These are phyloP conservation scores for Microdochium nivale DNA, from an alignment of 2,329 filamentous ascomycete genomes.

Conservation along the genomic window DNA sequence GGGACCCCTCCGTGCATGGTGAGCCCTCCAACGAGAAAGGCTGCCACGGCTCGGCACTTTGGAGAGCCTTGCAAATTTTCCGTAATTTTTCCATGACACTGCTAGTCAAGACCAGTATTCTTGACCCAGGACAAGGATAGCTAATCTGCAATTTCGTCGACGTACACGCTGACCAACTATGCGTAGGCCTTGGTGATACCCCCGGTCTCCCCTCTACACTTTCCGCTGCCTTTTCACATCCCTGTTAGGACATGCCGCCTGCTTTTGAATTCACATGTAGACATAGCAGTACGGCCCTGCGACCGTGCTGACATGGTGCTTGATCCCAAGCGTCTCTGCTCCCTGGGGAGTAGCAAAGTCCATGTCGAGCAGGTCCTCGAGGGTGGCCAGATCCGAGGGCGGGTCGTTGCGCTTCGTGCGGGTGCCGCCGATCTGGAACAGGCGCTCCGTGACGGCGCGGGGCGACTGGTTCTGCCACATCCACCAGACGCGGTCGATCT, in stretches of 20 bases:
- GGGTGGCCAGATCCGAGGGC: slow-evolving; percentile 7
- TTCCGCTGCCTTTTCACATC: too few relatives aligned
- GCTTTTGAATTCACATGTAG: not conserved
- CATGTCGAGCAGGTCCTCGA: slow-evolving; percentile 8
- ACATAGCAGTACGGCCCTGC: not conserved
- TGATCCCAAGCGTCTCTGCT: not conserved
- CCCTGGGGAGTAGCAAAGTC: not conserved
- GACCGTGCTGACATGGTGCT: not conserved
- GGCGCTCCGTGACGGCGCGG: slow-evolving; percentile 3
- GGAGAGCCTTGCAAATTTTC: not conserved
- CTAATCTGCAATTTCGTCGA: not conserved
- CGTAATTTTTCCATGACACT: not conserved
- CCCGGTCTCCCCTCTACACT: too few relatives aligned
- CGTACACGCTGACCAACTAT: too few relatives aligned
- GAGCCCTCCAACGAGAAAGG: not conserved
- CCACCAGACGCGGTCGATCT: slow-evolving; percentile 3
- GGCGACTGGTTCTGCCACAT: slow-evolving; percentile 8
- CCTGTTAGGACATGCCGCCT: too few relatives aligned
- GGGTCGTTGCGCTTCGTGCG: slow-evolving; percentile 9
- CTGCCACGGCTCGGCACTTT: not conserved
- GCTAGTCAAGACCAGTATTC: too few relatives aligned
- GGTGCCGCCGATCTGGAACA: slow-evolving; percentile 8
- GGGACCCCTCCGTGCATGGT: not conserved
- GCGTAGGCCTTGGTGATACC: too few relatives aligned
- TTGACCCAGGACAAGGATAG: not conserved